Base-by-base conservation (phyloP, 345 rosid species). In the Hibiscus mutabilis region DNA sequence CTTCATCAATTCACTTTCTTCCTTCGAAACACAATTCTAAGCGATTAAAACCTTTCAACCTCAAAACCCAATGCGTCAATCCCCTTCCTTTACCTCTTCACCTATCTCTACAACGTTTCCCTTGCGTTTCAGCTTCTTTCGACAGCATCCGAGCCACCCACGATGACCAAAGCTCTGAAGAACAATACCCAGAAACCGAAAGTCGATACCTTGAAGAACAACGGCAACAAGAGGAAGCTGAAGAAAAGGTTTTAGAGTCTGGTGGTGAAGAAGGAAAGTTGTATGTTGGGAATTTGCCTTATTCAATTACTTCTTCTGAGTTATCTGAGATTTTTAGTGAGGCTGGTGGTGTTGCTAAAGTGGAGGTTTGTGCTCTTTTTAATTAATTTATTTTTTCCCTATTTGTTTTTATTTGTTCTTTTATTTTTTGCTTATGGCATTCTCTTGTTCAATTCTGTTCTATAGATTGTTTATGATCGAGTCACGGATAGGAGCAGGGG, bases 401-500 rank as follows among this genome's bases (percentile, higher is more conserved):
- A 21, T 10, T 19, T 61, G 8, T 7, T 15, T 40, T 60, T 14
- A 3, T 3, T 27, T 7, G 10, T 0, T 51, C 29, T 35, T 49
- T 0, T 51, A n/a, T 22, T 33, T 64, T 25, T 69, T 4, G 59
- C 9, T 35, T 27, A 19, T 53, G 57, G 31, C 18, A 42, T 49
- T 42, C 25, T 66, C 40, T 27, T 71, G 22, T 64, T 53, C 75
- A 70, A 11, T 75, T 66, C 14, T 71, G 55, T 33, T 60, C 42
- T 65, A 27, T 69, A 95, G 99, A 84, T 90, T 78, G 93, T 92
- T 7, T 85, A 88, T 61, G 89, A 90, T 82, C 82, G 90, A 76
- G 90, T 84, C 9, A 91, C 92, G 4, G 97, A 90, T 71, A 87
- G 97, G 85, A 95, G 99, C 91, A 90, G 99, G 73, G 99, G 97